Conservation (phyloP, 2,329 filamentous ascomycete species). For the Ophiostoma himal-ulmi region DNA sequence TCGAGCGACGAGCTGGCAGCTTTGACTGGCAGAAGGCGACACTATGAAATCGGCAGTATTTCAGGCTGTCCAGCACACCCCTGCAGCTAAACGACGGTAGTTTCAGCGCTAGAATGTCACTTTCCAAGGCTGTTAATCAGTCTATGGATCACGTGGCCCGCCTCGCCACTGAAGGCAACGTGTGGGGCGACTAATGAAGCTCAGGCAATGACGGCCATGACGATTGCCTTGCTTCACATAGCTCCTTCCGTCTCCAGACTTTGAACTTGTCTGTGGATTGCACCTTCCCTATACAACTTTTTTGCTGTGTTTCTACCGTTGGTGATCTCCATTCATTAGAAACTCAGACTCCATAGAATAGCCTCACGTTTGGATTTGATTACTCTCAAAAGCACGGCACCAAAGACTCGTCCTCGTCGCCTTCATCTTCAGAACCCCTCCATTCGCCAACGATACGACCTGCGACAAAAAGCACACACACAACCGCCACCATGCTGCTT, state of each 20-base stretch:
- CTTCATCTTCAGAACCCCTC: neutral
- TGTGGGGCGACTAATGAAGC: neutral
- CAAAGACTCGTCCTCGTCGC: neutral
- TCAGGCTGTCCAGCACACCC: neutral
- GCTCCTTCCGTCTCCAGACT: neutral
- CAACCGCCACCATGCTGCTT: constrained; percentile 60
- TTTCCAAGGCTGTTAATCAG: neutral
- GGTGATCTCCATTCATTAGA: neutral
- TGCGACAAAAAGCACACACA: neutral
- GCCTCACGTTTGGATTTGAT: neutral
- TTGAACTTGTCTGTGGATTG: neutral
- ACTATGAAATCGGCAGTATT: neutral
- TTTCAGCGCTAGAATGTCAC: no score
- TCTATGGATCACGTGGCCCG: neutral
- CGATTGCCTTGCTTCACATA: constrained; percentile 2
- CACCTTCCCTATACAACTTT: neutral
- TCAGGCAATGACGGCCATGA: constrained; percentile 6
- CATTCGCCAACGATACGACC: neutral
- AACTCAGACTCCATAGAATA: neutral
- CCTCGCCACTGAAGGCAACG: neutral
- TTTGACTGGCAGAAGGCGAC: neutral
- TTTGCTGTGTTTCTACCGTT: neutral
- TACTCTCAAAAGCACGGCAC: neutral
- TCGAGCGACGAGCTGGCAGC: neutral
- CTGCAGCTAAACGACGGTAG: no score